These are phyloP conservation scores for Skeletonema tropicum DNA, from an alignment of 108 stramenopile species.

Conservation along the genomic window DNA sequence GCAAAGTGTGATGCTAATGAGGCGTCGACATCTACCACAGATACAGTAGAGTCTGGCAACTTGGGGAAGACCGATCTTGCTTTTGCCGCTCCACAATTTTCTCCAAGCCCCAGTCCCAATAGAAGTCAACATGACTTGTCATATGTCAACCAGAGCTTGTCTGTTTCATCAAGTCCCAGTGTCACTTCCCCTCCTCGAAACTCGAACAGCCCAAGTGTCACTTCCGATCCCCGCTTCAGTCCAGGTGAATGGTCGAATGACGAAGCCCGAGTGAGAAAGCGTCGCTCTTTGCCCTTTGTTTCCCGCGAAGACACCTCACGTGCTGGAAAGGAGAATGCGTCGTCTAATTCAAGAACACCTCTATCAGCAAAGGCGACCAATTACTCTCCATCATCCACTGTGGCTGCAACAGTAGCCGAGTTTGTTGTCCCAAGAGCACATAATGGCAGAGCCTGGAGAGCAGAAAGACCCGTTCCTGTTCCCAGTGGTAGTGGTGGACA, in stretches of 20 bases:
- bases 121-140: not conserved
- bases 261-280: not conserved
- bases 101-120: not conserved
- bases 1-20: not conserved
- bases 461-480: constrained; percentile 32
- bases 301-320: not conserved
- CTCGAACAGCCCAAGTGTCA: constrained; percentile 4
- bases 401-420: constrained; percentile 30
- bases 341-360: not conserved
- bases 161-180: not conserved
- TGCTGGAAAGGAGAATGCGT: not conserved
- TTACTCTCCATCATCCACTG: constrained; percentile 39
- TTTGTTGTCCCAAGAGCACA: constrained; percentile 14
- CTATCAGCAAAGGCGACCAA: not conserved
- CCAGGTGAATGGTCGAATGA: not conserved
- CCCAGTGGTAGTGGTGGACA: constrained; percentile 31
- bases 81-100: not conserved
- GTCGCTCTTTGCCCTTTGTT: not conserved
- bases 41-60: not conserved
- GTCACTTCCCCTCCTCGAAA: not conserved
- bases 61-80: not conserved
- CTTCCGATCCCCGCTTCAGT: not conserved
- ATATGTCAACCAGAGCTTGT: not conserved
- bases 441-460: not conserved
- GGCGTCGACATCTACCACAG: not conserved